These are phyloP conservation scores for Ustilago sp. DNA, from an alignment of 1,284 basidiomycete species.

Conservation along the genomic window DNA sequence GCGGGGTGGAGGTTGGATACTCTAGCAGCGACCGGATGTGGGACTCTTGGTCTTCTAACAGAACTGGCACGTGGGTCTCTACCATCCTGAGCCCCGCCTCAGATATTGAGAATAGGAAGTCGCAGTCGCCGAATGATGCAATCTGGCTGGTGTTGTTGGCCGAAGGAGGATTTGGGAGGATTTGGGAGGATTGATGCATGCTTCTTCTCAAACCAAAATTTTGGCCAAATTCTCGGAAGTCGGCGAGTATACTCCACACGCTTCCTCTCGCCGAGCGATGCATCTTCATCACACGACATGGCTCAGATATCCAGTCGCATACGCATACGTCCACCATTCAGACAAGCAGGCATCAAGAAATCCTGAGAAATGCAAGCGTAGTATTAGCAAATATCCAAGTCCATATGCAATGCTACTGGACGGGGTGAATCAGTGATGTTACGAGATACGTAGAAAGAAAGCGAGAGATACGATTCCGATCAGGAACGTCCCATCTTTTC, in stretches of 20 bases:
- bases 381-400: constrained; percentile 13
- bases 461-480: not conserved
- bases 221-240: constrained; percentile 20
- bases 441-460: constrained; percentile 9
- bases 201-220: constrained; percentile 15
- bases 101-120: too few relatives aligned
- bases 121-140: not conserved
- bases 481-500: not conserved
- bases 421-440: not conserved
- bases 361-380: constrained; percentile 6
- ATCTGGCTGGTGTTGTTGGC: not conserved
- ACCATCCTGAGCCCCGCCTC: constrained; percentile 29
- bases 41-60: constrained; percentile 12
- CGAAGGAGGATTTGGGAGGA: not conserved
- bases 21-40: constrained; percentile 23
- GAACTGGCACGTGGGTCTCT: constrained; percentile 31
- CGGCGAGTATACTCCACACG: not conserved
- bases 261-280: not conserved
- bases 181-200: constrained; percentile 1
- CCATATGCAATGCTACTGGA: constrained; percentile 11
- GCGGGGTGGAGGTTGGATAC: constrained; percentile 54
- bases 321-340: not conserved
- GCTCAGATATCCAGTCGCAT: not conserved
- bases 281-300: not conserved
- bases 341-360: not conserved